A percentile compares a stretch with the other conserved stretches of the same genome.
These are phyloP conservation scores for Clohesyomyces aquaticus DNA, from an alignment of 495 filamentous ascomycete species.

Conservation along the genomic window DNA sequence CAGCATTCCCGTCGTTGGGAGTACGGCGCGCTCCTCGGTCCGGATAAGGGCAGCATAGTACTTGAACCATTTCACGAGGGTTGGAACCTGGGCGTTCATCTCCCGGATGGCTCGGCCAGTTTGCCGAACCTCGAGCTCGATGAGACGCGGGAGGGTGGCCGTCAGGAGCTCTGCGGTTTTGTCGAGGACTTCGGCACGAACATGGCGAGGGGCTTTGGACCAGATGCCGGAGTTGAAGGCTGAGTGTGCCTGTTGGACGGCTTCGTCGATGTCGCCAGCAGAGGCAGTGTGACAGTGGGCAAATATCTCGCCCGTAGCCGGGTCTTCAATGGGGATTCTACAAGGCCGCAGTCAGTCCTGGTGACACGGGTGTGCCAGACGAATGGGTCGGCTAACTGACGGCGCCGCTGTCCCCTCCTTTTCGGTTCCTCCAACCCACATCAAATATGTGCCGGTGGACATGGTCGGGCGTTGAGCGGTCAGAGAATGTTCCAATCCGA, in stretches of 20 bases:
- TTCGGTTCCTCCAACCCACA: slow-evolving; percentile 30
- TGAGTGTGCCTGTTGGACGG: slow-evolving; percentile 53
- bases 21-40: slow-evolving; percentile 62
- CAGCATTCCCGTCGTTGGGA: slow-evolving; percentile 63
- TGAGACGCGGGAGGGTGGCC: slow-evolving; percentile 54
- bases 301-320: slow-evolving; percentile 35
- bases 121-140: slow-evolving; percentile 62
- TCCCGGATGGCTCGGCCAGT: slow-evolving; percentile 67
- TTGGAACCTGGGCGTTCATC: slow-evolving; percentile 66
- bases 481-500: not conserved
- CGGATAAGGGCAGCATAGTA: slow-evolving; percentile 65
- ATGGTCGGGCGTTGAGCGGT: not conserved
- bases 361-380: too few species aligned
- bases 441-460: slow-evolving; percentile 2
- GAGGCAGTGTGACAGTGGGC: slow-evolving; percentile 58
- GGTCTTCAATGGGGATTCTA: slow-evolving; percentile 33
- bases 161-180: slow-evolving; percentile 58
- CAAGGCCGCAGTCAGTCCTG: not conserved
- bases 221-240: slow-evolving; percentile 61
- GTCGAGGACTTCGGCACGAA: slow-evolving; percentile 60
- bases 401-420: slow-evolving; percentile 24
- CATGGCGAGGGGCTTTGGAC: slow-evolving; percentile 48
- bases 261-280: slow-evolving; percentile 51
- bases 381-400: slow-evolving; percentile 23
- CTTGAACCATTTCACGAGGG: slow-evolving; percentile 62